Evolutionary conservation across 257 asterid genomes (phyloP), one percentile per base, ranked within the genome.

Genomic region (Solanum clarkiae): DNA sequence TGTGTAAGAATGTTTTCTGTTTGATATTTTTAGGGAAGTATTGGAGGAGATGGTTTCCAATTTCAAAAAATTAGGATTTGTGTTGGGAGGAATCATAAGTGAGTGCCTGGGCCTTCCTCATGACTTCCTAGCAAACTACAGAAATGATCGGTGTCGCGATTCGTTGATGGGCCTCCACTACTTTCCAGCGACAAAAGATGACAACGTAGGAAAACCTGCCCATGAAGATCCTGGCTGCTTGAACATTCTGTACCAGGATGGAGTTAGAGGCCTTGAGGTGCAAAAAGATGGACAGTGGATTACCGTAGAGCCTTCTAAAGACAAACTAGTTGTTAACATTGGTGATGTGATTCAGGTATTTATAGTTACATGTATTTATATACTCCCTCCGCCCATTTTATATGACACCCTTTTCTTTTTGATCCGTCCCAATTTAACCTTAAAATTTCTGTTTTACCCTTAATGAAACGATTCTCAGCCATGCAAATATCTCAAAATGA

Each of bases 191-290:
- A 88, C 84, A 8, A 92, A 89, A 75, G 20, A 69, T 8, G 91
- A 90, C 9, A 85, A 85, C 57, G 87, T 44, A 2, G 92, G 92
- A 59, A 55, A 90, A 63, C 80, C 91, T 2, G 80, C 69, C 65
- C 94, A 91, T 56, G 90, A 91, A 80, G 96, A 93, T 87, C 90
- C 87, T 16, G 90, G 90, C 44, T 29, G 60, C 80, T 8, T 92
- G 24, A 87, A 92, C 3, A 86, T 93, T 71, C 80, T 92, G 2
- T 65, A 91, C 20, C 94, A 92, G 81, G 96, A 93, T 70, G 90
- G 90, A 75, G 90, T 86, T 12, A 92, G 94, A 79, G 96, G 94
- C 8, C 90, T 93, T 1, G 91, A 92, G 85, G 92, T 91, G 57
- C 57, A 65, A 1, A 88, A 86, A 70, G 77, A 92, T 51, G 92